Evolutionary conservation across 176 grass and related monocot genomes (phyloP), one percentile per base, ranked within the genome.

Genomic region (Eleusine coracana): DNA sequence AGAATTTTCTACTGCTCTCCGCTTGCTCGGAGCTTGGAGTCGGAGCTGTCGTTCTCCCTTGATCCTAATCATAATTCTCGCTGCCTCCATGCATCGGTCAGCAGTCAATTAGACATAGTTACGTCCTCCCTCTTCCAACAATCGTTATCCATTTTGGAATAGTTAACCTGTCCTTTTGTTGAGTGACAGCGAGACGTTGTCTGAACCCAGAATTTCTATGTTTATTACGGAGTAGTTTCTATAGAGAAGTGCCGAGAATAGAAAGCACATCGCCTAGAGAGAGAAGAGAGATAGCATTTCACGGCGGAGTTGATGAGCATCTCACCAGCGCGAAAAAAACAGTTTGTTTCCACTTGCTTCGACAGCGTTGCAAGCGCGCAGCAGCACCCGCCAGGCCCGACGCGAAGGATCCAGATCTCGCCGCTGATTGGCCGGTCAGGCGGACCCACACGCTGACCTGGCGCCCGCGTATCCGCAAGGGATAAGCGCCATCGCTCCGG

Each of bases 381-480:
- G 5, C 70, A 74, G 70, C 21, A 7, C 15, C 12, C 1, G 1
- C 29, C 13, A 38, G 58, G 28, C 4, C 40, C 18, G 7, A 21
- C 49, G 16, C 0, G 81, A 86, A 76, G 78, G 65, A 82, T 82
- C 73, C 13, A 78, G 83, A 86, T 73, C 78, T 73, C 66, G 41
- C 48, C 5, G 13, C 46, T 25, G 37, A 89, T 85, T 27, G 7
- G 25, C 52, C 52, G 16, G 0, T 21, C 41, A 18, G 14, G 10
- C 2, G 23, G n/a, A 27, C 18, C 18, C 17, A 15, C 9, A 1
- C 18, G 83, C 66, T 90, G 79, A 82, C 78, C 2, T 90, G 88
- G 59, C 88, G 14, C 7, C 20, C 20, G 9, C 48, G 29, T 74
- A 82, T 89, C 83, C 58, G 5, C 73, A 11, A 40, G 79, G 12